Evolutionary conservation across 2,329 filamentous ascomycete species (phyloP).

Genomic region (Claviceps citrina): DNA sequence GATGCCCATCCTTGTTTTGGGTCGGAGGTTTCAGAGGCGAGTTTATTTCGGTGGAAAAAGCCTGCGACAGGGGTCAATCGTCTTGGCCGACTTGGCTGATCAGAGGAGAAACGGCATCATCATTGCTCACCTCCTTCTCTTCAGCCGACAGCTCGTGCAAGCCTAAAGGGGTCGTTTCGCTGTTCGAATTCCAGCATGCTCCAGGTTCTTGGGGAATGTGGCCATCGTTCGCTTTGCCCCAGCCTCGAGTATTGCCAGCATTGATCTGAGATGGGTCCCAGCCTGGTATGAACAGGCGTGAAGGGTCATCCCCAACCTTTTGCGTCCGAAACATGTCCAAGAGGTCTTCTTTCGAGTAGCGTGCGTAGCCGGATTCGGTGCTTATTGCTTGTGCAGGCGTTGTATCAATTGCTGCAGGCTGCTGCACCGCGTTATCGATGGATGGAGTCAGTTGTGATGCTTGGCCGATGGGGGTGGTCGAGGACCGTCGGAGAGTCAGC

Average conservation of each 20-base stretch:
- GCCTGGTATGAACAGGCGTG: slow-evolving; percentile 53
- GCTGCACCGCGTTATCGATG: slow-evolving; percentile 26
- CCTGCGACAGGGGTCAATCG: slow-evolving; percentile 27
- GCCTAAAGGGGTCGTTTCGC: slow-evolving; percentile 54
- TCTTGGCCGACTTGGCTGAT: not conserved
- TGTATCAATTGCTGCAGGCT: slow-evolving; percentile 19
- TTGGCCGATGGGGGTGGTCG: slow-evolving; percentile 37
- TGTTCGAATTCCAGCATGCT: slow-evolving; percentile 73
- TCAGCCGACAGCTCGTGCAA: slow-evolving; percentile 52
- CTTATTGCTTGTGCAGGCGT: slow-evolving; percentile 17
- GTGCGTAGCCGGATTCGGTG: slow-evolving; percentile 29
- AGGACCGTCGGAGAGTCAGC: slow-evolving; percentile 48
- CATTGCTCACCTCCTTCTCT: slow-evolving; percentile 39
- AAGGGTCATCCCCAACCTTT: slow-evolving; percentile 36
- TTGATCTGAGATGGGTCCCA: slow-evolving; percentile 69
- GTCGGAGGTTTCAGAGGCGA: slow-evolving; percentile 78
- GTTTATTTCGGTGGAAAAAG: slow-evolving; percentile 78
- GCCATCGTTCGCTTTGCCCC: slow-evolving; percentile 64
- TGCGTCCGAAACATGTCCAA: slow-evolving; percentile 51
- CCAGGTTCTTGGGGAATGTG: slow-evolving; percentile 69
- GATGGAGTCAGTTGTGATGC: slow-evolving; percentile 22
- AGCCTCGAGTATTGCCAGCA: slow-evolving; percentile 45
- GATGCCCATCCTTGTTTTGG: slow-evolving; percentile 51
- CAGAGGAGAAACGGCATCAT: not conserved
- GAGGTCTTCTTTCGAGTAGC: slow-evolving; percentile 68